phyloP scores from a whole-genome alignment of 2,329 filamentous ascomycete genomes.

The Juglanconis juglandina region DNA sequence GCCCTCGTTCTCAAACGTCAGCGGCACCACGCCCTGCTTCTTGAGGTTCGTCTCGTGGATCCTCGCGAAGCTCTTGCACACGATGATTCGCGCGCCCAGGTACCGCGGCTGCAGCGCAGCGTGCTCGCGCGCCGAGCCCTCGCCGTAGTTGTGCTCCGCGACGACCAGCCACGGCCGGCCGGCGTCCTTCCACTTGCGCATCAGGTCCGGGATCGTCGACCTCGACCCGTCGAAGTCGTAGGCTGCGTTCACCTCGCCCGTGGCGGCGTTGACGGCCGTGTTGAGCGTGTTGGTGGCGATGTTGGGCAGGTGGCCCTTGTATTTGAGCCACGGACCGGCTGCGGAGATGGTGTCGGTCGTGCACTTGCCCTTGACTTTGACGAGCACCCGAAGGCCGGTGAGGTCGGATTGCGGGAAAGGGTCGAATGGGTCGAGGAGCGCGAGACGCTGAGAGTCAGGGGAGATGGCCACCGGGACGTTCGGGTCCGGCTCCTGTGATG shows the following conservation, averaged over 20 bases:
- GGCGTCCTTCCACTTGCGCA: conserved; percentile 73
- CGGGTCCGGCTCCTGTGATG: conserved; percentile 68
- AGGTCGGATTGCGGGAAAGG: conserved; percentile 78
- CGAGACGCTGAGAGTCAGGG: conserved; percentile 84
- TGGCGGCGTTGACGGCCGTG: conserved; percentile 87
- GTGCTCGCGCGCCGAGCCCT: conserved; percentile 82
- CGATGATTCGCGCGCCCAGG: conserved; percentile 77
- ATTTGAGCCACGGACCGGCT: conserved; percentile 95
- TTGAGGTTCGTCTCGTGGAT: conserved; percentile 93
- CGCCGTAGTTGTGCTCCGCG: conserved; percentile 94
- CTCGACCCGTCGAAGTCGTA: conserved; percentile 77
- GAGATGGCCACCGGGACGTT: conserved; percentile 72
- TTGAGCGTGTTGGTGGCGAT: conserved; percentile 97
- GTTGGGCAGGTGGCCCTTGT: conserved; percentile 98
- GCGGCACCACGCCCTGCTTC: conserved; percentile 93
- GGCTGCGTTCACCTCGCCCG: conserved; percentile 85
- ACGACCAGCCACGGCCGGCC: conserved; percentile 86
- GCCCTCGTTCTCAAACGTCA: conserved; percentile 83
- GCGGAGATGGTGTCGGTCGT: conserved; percentile 98
- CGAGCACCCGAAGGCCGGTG: conserved; percentile 75
- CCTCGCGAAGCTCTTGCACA: conserved; percentile 77
- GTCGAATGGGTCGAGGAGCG: conserved; percentile 84
- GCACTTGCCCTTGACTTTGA: conserved; percentile 97
- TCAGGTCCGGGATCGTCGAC: conserved; percentile 83
- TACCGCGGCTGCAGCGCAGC: conserved; percentile 82